phyloP scores from a whole-genome alignment of 1,139 yeast genomes.

The Entelexis paramagnoliae region DNA sequence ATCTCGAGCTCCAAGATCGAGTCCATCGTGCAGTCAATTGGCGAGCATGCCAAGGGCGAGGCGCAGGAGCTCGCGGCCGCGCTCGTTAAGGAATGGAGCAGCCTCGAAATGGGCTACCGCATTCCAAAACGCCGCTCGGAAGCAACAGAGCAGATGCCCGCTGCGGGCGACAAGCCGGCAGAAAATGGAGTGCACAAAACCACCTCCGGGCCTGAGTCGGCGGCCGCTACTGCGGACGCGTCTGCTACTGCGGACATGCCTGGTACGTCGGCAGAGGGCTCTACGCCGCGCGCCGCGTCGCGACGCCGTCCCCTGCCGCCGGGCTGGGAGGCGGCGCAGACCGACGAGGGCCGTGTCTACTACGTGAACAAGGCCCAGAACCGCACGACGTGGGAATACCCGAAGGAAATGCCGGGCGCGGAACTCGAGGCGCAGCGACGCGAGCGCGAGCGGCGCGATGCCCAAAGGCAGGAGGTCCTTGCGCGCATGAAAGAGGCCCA shows the following conservation, averaged over 20 bases:
- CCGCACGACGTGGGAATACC: slow-evolving; percentile 52
- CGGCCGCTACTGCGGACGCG: background rate
- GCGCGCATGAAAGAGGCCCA: slow-evolving; percentile 25
- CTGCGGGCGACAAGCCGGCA: background rate
- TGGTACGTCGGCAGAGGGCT: too few relatives aligned
- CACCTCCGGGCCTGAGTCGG: background rate
- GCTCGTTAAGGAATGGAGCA: slow-evolving; percentile 60
- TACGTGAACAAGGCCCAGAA: slow-evolving; percentile 45
- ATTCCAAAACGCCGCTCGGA: slow-evolving; percentile 47
- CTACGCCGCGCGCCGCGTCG: background rate
- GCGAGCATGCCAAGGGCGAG: slow-evolving; percentile 17
- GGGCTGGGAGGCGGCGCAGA: slow-evolving; percentile 34
- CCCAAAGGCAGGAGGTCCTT: slow-evolving; percentile 26
- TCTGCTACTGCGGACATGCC: too few relatives aligned
- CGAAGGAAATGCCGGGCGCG: slow-evolving; percentile 30
- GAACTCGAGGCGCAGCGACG: slow-evolving; percentile 17
- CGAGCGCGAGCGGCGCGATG: slow-evolving; percentile 17
- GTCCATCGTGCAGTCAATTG: slow-evolving; percentile 41
- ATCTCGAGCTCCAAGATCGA: slow-evolving; percentile 74
- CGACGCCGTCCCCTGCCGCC: slow-evolving; percentile 25
- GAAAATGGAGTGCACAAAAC: too few relatives aligned
- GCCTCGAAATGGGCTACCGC: slow-evolving; percentile 68
- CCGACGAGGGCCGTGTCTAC: slow-evolving; percentile 35
- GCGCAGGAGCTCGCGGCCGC: slow-evolving; percentile 35
- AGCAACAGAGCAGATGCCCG: background rate